Percentiles rank a stretch among this genome's conserved stretches.
phyloP scores from a whole-genome alignment of 371 early-diverging fungal genomes.

The Mortierella sp. region DNA sequence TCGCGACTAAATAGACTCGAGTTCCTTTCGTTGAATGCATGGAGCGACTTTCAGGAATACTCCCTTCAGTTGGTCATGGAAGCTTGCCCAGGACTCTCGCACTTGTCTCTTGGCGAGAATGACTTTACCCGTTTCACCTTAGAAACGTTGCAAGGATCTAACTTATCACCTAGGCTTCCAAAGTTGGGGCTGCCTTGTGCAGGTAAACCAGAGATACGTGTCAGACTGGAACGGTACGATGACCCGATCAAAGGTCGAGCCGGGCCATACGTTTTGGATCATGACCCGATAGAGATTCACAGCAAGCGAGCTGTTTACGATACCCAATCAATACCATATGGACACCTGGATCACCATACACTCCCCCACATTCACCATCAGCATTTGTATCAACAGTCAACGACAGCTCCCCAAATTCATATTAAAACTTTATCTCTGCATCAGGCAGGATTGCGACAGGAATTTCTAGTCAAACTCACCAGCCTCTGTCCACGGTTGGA shows the following conservation, averaged over 20 bases:
- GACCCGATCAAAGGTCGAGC: slow-evolving; percentile 37
- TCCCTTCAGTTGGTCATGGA: slow-evolving; percentile 41
- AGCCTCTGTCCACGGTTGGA: slow-evolving; percentile 33
- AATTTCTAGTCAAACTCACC: slow-evolving; percentile 39
- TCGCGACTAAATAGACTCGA: slow-evolving; percentile 13
- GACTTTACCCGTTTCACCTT: slow-evolving; percentile 43
- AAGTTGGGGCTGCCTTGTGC: not conserved
- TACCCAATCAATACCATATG: slow-evolving; percentile 3
- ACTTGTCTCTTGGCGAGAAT: slow-evolving; percentile 45
- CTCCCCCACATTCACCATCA: not conserved
- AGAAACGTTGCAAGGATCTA: not conserved
- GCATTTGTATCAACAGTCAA: not conserved
- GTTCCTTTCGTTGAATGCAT: slow-evolving; percentile 31
- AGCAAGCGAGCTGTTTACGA: slow-evolving; percentile 29
- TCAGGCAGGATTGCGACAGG: slow-evolving; percentile 39
- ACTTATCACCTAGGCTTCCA: not conserved
- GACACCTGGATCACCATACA: not conserved
- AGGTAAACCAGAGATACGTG: not conserved
- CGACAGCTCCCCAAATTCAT: slow-evolving; percentile 7
- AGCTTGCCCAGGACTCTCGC: slow-evolving; percentile 23
- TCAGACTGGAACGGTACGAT: slow-evolving; percentile 28
- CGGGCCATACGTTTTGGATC: slow-evolving; percentile 4
- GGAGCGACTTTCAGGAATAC: slow-evolving; percentile 52
- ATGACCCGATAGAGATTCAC: slow-evolving; percentile 15
- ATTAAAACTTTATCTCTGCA: slow-evolving; percentile 31